Evolutionary conservation across 2,329 filamentous ascomycete species (phyloP).

Genomic region (Fusarium sarcochroum): DNA sequence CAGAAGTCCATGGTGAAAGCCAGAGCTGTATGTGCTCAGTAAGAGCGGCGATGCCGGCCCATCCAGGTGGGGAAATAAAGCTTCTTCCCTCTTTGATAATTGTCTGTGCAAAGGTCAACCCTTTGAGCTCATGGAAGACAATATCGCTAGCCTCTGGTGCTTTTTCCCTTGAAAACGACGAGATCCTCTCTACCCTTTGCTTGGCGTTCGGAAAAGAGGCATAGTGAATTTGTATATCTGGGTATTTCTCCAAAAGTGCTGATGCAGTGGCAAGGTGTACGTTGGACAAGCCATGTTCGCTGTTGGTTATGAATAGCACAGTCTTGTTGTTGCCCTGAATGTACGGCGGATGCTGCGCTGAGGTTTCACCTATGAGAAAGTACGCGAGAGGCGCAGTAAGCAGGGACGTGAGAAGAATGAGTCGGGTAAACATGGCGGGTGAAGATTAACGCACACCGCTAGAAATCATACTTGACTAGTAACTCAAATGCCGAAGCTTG

Average conservation of each 20-base stretch:
- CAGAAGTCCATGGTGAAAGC: slow-evolving; percentile 14
- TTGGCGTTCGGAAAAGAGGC: slow-evolving; percentile 48
- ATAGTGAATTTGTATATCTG: slow-evolving; percentile 53
- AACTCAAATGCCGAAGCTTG: too few relatives aligned
- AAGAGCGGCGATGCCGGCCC: neutral
- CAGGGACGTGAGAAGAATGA: neutral
- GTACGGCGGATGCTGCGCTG: neutral
- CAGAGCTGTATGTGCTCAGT: slow-evolving; percentile 18
- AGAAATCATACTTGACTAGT: neutral
- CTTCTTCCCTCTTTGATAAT: slow-evolving; percentile 1
- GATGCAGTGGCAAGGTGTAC: slow-evolving; percentile 55
- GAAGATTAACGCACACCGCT: too few relatives aligned
- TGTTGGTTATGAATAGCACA: slow-evolving; percentile 9
- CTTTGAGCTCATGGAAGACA: neutral
- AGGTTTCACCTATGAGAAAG: neutral
- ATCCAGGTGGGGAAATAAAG: slow-evolving; percentile 15
- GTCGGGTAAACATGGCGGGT: neutral
- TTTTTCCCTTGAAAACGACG: neutral
- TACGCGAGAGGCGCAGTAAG: neutral
- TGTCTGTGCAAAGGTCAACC: neutral
- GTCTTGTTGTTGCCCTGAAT: slow-evolving; percentile 6
- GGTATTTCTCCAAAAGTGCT: slow-evolving; percentile 52
- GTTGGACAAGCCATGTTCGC: slow-evolving; percentile 54
- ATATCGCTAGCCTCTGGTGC: neutral
- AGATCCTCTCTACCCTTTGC: neutral